These are phyloP conservation scores for Suhomyces faveliae DNA, from an alignment of 805 yeast genomes.

Conservation along the genomic window DNA sequence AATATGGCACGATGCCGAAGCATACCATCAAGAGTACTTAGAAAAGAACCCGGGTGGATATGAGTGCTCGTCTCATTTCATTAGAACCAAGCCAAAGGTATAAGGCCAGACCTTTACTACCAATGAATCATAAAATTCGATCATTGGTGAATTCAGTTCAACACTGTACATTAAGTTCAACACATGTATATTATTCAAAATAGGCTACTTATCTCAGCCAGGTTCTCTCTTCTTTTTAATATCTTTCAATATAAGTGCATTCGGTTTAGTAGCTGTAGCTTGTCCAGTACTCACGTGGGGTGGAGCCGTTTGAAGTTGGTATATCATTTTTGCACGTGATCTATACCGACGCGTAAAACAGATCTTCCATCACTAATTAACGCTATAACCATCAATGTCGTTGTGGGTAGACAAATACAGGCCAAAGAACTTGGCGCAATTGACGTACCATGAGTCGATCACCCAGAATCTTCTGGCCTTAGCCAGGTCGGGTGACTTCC, in stretches of 20 bases:
- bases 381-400: conserved; percentile 54
- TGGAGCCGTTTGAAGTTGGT: background rate
- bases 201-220: background rate
- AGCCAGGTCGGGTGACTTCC: conserved; percentile 76
- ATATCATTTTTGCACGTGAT: background rate
- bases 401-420: conserved; percentile 96
- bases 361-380: background rate
- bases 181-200: conserved; percentile 5
- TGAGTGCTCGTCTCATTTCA: conserved; percentile 85
- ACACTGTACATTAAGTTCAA: conserved; percentile 7
- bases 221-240: background rate
- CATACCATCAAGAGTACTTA: conserved; percentile 84
- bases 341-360: conserved; percentile 8
- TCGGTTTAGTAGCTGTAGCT: background rate
- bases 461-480: conserved; percentile 63
- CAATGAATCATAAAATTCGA: background rate
- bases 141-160: background rate
- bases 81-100: conserved; percentile 60
- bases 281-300: background rate
- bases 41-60: conserved; percentile 81
- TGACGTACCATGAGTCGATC: conserved; percentile 67
- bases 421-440: conserved; percentile 62
- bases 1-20: conserved; percentile 91
- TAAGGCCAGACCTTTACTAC: conserved; percentile 11
- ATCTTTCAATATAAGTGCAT: background rate